Evolutionary conservation across 1,139 yeast species (phyloP), one percentile per base, ranked within the genome.

Genomic region (Hansenula sp.): DNA sequence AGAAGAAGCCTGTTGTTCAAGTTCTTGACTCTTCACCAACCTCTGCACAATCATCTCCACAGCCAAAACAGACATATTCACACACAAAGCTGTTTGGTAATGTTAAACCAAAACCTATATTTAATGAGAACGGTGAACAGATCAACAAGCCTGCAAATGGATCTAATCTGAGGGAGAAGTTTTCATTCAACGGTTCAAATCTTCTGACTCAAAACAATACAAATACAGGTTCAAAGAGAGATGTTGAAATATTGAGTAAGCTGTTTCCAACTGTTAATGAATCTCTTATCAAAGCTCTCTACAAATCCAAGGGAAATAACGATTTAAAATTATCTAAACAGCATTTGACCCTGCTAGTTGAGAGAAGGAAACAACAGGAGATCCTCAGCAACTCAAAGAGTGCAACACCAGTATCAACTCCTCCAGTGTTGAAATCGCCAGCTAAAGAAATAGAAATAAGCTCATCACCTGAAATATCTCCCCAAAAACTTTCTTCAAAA

Each of bases 271-370:
- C 72, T 36, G 56, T 77, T 19, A 61, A 65, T 18, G 75, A 70
- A 36, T 68, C 77, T 27, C 73, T 78, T 45, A 70, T 82, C 29
- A 73, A 77, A 46, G 77, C 77, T 38, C 83, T 82, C 2, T 77
- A 79, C 54, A 79, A 76, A 38, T 72, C 75, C 27, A 80, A 79
- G 31, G 73, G 77, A 38, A 42, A 43, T 32, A 78, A 79, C 11
- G 73, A 79, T 44, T 57, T 79, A 26, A 68, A 79, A 43, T 72
- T 73, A 38, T 73, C 83, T 13, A 71, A 79, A 26, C 68, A 65
- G 39, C 68, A 78, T 62, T 61, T 82, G 32, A 52, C 56, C 6
- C 48, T 53, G n/a, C 51, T 65, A 7, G 48, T 53, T 12, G 59
- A 55, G 40, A 51, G 44, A 35, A 48, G 57, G 25, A 55, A 53